A percentile compares a stretch with the other conserved stretches of the same genome.
These are phyloP conservation scores for Sclerospora graminicola DNA, from an alignment of 352 stramenopile species.

Conservation along the genomic window DNA sequence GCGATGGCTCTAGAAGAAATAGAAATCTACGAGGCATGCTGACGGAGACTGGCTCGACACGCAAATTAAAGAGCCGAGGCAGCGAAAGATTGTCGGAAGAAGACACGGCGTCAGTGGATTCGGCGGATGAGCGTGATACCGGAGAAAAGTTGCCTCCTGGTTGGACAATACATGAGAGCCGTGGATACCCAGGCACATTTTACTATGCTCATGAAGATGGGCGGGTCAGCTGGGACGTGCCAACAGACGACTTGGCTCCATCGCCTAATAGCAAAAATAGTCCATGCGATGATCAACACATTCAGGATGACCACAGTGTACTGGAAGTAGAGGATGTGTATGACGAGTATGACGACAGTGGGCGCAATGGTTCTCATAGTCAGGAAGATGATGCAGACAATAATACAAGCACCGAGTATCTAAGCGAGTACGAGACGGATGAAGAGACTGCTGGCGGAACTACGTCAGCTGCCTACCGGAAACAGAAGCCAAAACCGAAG, in stretches of 20 bases:
- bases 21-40: slow-evolving; percentile 8
- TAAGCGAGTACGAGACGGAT: slow-evolving; percentile 22
- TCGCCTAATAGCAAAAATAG: not conserved
- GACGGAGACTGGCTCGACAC: slow-evolving; percentile 5
- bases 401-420: slow-evolving; percentile 17
- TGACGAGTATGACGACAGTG: slow-evolving; percentile 7
- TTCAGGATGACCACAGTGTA: slow-evolving; percentile 17
- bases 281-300: slow-evolving; percentile 1
- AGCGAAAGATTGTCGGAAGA: slow-evolving; percentile 33
- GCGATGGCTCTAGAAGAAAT: slow-evolving; percentile 8
- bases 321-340: slow-evolving; percentile 11
- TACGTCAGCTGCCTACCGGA: slow-evolving; percentile 23
- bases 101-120: slow-evolving; percentile 31
- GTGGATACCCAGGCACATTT: slow-evolving; percentile 42
- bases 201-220: slow-evolving; percentile 60
- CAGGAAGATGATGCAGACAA: slow-evolving; percentile 8
- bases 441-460: slow-evolving; percentile 20
- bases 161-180: slow-evolving; percentile 64
- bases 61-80: slow-evolving; percentile 32
- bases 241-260: slow-evolving; percentile 18
- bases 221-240: slow-evolving; percentile 59
- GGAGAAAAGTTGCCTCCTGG: slow-evolving; percentile 29
- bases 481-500: slow-evolving; percentile 27
- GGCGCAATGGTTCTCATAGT: slow-evolving; percentile 4
- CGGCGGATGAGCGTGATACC: slow-evolving; percentile 24